Conservation (phyloP, 2,329 filamentous ascomycete genomes). For the Fusarium denticulatum region DNA sequence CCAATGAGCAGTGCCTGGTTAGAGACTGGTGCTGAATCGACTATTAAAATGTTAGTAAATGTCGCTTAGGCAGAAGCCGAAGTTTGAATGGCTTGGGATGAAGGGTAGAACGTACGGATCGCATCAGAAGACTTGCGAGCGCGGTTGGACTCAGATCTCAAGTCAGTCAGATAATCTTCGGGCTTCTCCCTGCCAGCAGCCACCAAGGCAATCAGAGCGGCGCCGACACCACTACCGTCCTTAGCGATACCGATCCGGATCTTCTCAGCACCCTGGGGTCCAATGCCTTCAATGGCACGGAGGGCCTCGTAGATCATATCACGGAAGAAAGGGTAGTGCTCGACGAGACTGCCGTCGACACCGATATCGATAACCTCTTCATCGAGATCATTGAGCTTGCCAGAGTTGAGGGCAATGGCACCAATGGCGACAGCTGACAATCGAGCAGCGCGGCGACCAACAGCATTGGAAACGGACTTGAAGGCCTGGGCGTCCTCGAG, state of each 20-base stretch:
- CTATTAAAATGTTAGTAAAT: slow-evolving; percentile 41
- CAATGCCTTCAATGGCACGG: slow-evolving; percentile 79
- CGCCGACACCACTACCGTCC: slow-evolving; percentile 86
- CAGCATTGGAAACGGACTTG: slow-evolving; percentile 81
- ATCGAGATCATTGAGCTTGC: slow-evolving; percentile 69
- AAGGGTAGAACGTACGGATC: slow-evolving; percentile 43
- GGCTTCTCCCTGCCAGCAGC: slow-evolving; percentile 74
- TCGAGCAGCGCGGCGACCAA: slow-evolving; percentile 88
- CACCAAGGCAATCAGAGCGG: slow-evolving; percentile 91
- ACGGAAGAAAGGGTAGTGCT: slow-evolving; percentile 94
- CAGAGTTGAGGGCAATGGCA: slow-evolving; percentile 83
- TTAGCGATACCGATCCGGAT: slow-evolving; percentile 96
- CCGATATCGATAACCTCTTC: slow-evolving; percentile 87
- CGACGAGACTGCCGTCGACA: slow-evolving; percentile 92
- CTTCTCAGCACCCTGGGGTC: slow-evolving; percentile 79
- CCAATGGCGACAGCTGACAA: slow-evolving; percentile 89
- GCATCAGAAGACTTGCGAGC: slow-evolving; percentile 46
- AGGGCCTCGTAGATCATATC: slow-evolving; percentile 88
- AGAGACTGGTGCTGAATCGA: slow-evolving; percentile 46
- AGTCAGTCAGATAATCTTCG: slow-evolving; percentile 54
- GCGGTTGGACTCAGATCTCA: slow-evolving; percentile 53
- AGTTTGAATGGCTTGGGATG: slow-evolving; percentile 2
- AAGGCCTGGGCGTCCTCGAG: slow-evolving; percentile 89
- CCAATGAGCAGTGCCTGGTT: slow-evolving; percentile 48
- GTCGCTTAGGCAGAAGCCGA: background rate